Evolutionary conservation across 768 basidiomycete species (phyloP).

Genomic region (Sporobolomyces roseus): DNA sequence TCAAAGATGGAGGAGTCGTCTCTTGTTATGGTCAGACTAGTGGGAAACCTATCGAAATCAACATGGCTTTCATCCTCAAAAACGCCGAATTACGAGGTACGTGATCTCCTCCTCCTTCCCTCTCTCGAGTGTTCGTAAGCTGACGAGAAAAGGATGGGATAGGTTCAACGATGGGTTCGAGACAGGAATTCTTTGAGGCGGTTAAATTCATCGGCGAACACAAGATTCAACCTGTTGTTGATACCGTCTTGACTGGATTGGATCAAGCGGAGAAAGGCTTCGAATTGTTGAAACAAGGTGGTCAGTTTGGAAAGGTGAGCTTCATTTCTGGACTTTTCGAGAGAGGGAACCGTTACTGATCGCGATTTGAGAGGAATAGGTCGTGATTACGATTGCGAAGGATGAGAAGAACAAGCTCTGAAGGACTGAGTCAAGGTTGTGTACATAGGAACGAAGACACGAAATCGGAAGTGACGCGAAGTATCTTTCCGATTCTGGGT

Average conservation of each 20-base stretch:
- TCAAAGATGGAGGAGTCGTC: slow-evolving; percentile 51
- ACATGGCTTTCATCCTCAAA: slow-evolving; percentile 72
- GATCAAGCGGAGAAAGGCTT: slow-evolving; percentile 66
- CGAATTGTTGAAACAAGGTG: slow-evolving; percentile 60
- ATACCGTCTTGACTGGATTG: slow-evolving; percentile 66
- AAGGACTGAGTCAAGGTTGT: too few relatives aligned
- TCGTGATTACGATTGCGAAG: slow-evolving; percentile 30
- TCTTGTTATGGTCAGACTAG: slow-evolving; percentile 40
- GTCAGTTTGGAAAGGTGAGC: slow-evolving; percentile 76
- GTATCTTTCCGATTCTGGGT: too few relatives aligned
- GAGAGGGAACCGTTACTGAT: background rate
- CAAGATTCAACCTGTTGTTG: slow-evolving; percentile 65
- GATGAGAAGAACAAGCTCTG: slow-evolving; percentile 30
- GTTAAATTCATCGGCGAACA: slow-evolving; percentile 66
- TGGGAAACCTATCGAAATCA: slow-evolving; percentile 64
- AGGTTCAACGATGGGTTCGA: slow-evolving; percentile 83
- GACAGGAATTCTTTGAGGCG: slow-evolving; percentile 66
- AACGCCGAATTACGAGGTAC: slow-evolving; percentile 70
- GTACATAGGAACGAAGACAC: too few relatives aligned
- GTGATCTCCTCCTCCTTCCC: slow-evolving; percentile 19
- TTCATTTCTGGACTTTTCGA: slow-evolving; percentile 43
- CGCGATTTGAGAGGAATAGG: background rate
- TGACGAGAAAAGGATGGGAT: too few relatives aligned
- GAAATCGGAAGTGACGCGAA: too few relatives aligned
- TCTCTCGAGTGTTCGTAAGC: slow-evolving; percentile 44